phyloP scores from a whole-genome alignment of 2,329 filamentous ascomycete species.

The Penicillium digitatum region DNA sequence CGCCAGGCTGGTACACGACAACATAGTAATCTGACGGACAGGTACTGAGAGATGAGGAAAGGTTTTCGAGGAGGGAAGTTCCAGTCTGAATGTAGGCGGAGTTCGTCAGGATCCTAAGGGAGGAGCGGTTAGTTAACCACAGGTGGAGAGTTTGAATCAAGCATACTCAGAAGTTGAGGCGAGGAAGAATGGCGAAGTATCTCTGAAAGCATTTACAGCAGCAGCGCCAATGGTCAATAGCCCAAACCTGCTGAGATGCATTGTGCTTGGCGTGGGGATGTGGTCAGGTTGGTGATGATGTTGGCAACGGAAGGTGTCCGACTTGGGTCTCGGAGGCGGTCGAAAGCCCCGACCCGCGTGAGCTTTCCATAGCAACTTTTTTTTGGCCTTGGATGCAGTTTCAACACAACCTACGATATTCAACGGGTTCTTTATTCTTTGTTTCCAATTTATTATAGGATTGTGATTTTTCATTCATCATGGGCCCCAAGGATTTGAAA shows the following conservation, averaged over 20 bases:
- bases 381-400: constrained; percentile 4
- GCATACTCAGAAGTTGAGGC: constrained; percentile 79
- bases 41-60: constrained; percentile 51
- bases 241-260: constrained; percentile 43
- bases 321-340: constrained; percentile 35
- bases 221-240: constrained; percentile 53
- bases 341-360: constrained; percentile 29
- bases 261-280: constrained; percentile 30
- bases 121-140: constrained; percentile 26
- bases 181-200: constrained; percentile 85
- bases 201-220: constrained; percentile 67
- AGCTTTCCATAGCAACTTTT: constrained; percentile 26
- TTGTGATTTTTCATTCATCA: constrained; percentile 18
- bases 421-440: neutral
- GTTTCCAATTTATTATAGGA: too few species aligned
- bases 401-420: constrained; percentile 1
- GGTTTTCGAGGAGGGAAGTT: constrained; percentile 40
- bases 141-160: constrained; percentile 6
- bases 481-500: constrained; percentile 58
- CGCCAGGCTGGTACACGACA: constrained; percentile 70
- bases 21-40: constrained; percentile 76
- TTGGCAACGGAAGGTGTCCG: constrained; percentile 28
- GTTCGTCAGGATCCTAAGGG: constrained; percentile 37
- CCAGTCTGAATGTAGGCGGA: constrained; percentile 45
- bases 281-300: constrained; percentile 25